Evolutionary conservation across 495 filamentous ascomycete species (phyloP).

Genomic region (Penicillium waksmanii): DNA sequence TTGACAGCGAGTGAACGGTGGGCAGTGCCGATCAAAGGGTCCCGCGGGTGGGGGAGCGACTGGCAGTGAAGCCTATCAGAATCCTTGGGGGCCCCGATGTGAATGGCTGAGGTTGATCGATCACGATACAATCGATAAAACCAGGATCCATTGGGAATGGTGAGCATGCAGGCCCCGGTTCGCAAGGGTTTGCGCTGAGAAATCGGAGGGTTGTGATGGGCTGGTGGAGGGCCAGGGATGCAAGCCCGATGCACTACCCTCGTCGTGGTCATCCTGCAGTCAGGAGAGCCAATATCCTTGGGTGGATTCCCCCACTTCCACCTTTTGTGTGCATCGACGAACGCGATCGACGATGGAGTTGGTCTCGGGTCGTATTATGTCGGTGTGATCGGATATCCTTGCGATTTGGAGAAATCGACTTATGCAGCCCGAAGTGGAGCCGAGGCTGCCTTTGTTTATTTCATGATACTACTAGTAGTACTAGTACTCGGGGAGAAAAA

Average conservation of each 20-base stretch:
- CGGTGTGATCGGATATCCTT: not conserved
- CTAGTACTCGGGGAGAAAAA: not conserved
- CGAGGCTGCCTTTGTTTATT: not conserved
- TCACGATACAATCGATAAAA: constrained; percentile 9
- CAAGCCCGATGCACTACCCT: not conserved
- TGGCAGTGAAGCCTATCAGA: constrained; percentile 15
- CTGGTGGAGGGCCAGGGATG: not conserved
- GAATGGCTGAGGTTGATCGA: constrained; percentile 10
- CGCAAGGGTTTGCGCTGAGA: constrained; percentile 13
- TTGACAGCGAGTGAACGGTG: constrained; percentile 17
- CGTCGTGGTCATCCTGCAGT: not conserved
- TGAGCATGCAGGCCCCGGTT: not conserved
- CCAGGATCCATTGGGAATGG: not conserved
- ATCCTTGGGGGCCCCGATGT: constrained; percentile 1
- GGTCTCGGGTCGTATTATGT: not conserved
- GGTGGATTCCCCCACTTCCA: not conserved
- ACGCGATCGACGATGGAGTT: not conserved
- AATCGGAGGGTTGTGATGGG: constrained; percentile 18
- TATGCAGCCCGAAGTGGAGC: not conserved
- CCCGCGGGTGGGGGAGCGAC: constrained; percentile 12
- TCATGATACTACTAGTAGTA: not conserved
- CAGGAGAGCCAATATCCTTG: not conserved
- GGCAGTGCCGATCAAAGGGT: constrained; percentile 13
- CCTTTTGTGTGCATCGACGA: not conserved
- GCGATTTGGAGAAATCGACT: not conserved